A percentile compares a stretch with the other conserved stretches of the same genome.
Evolutionary conservation across 164 flowering plant species (phyloP).

Genomic region (Aristolochia californica): DNA sequence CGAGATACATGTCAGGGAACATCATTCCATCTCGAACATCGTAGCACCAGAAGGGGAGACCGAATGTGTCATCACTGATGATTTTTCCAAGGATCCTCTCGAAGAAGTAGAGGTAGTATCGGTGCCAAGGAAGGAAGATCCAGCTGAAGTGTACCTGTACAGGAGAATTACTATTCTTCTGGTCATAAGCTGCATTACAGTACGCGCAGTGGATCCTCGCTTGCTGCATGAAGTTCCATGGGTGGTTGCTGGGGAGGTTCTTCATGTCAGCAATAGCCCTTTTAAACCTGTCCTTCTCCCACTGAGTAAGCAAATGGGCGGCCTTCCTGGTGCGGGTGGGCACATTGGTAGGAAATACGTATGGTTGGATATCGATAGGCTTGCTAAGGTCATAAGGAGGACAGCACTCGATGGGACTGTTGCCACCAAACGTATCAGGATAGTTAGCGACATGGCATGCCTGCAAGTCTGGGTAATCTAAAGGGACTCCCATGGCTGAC

Average conservation of each 20-base stretch:
- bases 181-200: conserved; percentile 1
- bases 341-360: neutral
- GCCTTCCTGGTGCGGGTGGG: neutral
- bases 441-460: neutral
- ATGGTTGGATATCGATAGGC: neutral
- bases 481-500: no score
- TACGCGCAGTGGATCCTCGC: conserved; percentile 6
- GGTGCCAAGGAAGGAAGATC: conserved; percentile 4
- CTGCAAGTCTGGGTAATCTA: neutral
- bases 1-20: neutral
- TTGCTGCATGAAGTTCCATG: conserved; percentile 4
- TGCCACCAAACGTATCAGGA: neutral
- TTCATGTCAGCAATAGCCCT: no score
- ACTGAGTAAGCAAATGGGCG: neutral
- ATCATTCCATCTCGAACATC: neutral
- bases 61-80: conserved; percentile 1
- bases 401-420: neutral
- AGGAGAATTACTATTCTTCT: neutral
- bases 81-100: conserved; percentile 5
- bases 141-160: neutral
- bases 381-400: conserved; percentile 3
- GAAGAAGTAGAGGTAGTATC: conserved; percentile 1
- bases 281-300: neutral
- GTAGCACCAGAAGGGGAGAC: conserved; percentile 2
- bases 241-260: neutral